phyloP scores from a whole-genome alignment of 306 rosid species.

The Castanea crenata region DNA sequence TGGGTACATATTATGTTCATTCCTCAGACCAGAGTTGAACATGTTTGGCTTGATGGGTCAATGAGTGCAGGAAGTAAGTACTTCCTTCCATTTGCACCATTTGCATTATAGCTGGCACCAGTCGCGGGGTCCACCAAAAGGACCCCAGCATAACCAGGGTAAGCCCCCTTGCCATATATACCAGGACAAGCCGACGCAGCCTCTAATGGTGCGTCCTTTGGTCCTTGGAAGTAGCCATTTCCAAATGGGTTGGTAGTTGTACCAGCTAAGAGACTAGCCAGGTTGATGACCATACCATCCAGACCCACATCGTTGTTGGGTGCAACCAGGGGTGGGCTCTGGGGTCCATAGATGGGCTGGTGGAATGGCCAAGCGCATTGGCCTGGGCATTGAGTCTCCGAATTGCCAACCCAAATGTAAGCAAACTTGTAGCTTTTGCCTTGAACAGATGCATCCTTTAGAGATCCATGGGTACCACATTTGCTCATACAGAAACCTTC shows the following conservation, averaged over 20 bases:
- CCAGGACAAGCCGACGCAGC: constrained; percentile 65
- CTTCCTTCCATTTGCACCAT: constrained; percentile 48
- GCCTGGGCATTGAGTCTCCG: constrained; percentile 63
- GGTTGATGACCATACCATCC: constrained; percentile 57
- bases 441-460: not conserved
- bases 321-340: constrained; percentile 44
- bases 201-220: constrained; percentile 56
- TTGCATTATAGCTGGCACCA: constrained; percentile 57
- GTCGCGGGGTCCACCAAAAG: constrained; percentile 39
- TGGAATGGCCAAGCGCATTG: constrained; percentile 76
- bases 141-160: constrained; percentile 56
- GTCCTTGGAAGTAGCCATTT: constrained; percentile 65
- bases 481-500: constrained; percentile 57
- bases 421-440: constrained; percentile 32
- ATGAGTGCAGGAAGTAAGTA: constrained; percentile 57
- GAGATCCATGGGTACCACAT: constrained; percentile 57
- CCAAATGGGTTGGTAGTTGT: constrained; percentile 60
- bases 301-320: constrained; percentile 75
- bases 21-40: constrained; percentile 44
- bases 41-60: constrained; percentile 48
- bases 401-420: constrained; percentile 71
- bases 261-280: constrained; percentile 57
- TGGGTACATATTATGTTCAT: not conserved
- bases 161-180: constrained; percentile 53
- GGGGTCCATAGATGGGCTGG: constrained; percentile 60